Conservation (phyloP, 2,329 filamentous ascomycete genomes). For the Blumeria graminis region DNA sequence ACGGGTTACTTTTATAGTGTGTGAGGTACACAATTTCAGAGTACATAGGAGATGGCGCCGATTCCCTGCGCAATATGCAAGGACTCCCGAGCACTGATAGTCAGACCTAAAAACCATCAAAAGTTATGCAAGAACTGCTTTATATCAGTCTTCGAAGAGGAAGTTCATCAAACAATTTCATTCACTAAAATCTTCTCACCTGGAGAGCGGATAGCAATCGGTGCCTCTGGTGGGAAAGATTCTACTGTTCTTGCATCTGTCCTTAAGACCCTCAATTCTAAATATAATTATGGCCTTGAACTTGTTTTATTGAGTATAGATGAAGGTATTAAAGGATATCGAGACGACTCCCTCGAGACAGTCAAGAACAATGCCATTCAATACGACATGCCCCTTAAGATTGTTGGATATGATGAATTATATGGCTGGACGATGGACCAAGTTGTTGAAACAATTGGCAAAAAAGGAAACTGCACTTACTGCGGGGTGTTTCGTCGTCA, state of each 20-base stretch:
- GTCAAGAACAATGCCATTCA: conserved; percentile 83
- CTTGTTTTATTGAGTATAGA: conserved; percentile 79
- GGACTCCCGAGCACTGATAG: conserved; percentile 58
- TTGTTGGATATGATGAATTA: conserved; percentile 77
- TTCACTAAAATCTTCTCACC: conserved; percentile 56
- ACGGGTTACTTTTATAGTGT: too few species aligned
- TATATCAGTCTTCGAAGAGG: conserved; percentile 64
- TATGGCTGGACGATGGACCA: conserved; percentile 99
- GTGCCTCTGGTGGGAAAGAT: conserved; percentile 90
- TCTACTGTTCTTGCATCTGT: conserved; percentile 90
- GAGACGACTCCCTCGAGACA: conserved; percentile 87
- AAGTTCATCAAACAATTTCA: conserved; percentile 80
- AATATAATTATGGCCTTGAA: conserved; percentile 66
- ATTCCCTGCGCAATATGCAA: conserved; percentile 54
- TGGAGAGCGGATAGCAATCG: conserved; percentile 78
- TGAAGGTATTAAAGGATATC: conserved; percentile 90
- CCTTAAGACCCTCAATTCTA: conserved; percentile 79
- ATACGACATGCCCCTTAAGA: conserved; percentile 76
- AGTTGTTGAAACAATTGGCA: conserved; percentile 84
- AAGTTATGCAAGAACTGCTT: conserved; percentile 87
- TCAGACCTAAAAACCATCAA: conserved; percentile 81
- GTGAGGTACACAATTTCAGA: too few species aligned
- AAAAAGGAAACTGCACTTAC: conserved; percentile 98
- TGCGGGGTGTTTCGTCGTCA: conserved; percentile 91
- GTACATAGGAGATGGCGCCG: conserved; percentile 34